Percentiles rank a stretch among this genome's conserved stretches.
Evolutionary conservation across 345 rosid species (phyloP).

Genomic region (Moricandia moricandioides): DNA sequence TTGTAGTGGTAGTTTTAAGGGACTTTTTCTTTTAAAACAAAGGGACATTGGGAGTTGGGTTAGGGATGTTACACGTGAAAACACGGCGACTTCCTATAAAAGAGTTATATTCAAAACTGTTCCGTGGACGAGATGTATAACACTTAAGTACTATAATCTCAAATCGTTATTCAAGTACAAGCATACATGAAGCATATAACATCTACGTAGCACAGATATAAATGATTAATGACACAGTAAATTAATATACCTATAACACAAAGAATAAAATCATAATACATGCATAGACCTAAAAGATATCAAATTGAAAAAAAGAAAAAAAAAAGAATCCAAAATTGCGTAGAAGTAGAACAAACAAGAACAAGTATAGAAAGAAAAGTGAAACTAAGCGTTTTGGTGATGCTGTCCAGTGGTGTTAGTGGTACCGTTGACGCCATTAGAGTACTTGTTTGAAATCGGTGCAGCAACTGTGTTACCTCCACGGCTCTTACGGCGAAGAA

Average conservation of each 20-base stretch:
- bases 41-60: too few species aligned
- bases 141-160: neutral
- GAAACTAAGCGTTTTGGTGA: slow-evolving; percentile 38
- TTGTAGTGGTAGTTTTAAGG: too few species aligned
- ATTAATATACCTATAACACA: neutral
- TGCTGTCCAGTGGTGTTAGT: slow-evolving; percentile 10
- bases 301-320: neutral
- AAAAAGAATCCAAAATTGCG: slow-evolving; percentile 17
- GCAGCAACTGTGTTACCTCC: slow-evolving; percentile 30
- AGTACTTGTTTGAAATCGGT: slow-evolving; percentile 31
- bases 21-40: too few species aligned
- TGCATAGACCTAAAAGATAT: slow-evolving; percentile 15
- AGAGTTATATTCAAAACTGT: too few species aligned
- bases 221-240: neutral
- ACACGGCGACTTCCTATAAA: too few species aligned
- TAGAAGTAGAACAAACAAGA: slow-evolving; percentile 17
- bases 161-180: neutral
- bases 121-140: neutral
- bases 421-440: slow-evolving; percentile 42
- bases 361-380: neutral
- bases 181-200: neutral
- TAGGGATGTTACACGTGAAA: too few species aligned
- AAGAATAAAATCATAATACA: slow-evolving; percentile 30
- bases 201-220: neutral
- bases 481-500: slow-evolving; percentile 53